Base-by-base conservation (phyloP, 2,329 filamentous ascomycete genomes). In the Colletotrichum sp. region DNA sequence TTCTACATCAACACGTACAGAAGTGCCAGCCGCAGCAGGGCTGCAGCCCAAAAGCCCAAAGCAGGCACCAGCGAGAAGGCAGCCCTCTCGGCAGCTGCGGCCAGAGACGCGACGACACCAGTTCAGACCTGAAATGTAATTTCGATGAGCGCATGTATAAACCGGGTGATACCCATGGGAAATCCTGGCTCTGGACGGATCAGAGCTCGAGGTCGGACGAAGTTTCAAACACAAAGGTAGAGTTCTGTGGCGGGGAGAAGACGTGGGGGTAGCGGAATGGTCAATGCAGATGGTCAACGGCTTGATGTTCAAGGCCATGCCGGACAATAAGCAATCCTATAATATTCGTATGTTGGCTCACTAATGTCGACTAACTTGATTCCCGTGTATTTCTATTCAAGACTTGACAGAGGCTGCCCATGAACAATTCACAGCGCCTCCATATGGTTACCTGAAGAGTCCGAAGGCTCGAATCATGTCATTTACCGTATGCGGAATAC, bases 1-100 rank as follows among this genome's bases (percentile, higher is more conserved):
- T 95, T 95, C 89, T 95, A 95, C 89, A 89, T 95, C 80, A 92
- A 93, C 71, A 88, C 75, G 5, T 76, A 76, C 65, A 76, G 70
- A 52, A 76, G 71, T 24, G 65, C 59, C 32, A 60, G 71, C 5
- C 22, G 60, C 16, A 65, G 24, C 18, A 63, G 55, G 36, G 34
- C 60, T 30, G 52, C 24, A 22, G 44, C 44, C 12, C 32, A 64
- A 13, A 75, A 73, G 70, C 3, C 44, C 26, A 73, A 59, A 44
- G 7, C 13, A 13, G 15, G 5, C 16, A 13, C n/a, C 63, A 28
- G 8, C n/a, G 64, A 73, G 34, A 75, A 75, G 64, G 13, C 22
- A n/a, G 22, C 30, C 32, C 28, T 32, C 18, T 44, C 62, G 62
- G 34, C 16, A 24, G 32, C 34, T 34, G 32, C 34, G 32, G 34